Base-by-base conservation (phyloP, 108 stramenopile species). In the Chaetoceros tenuissimus region DNA sequence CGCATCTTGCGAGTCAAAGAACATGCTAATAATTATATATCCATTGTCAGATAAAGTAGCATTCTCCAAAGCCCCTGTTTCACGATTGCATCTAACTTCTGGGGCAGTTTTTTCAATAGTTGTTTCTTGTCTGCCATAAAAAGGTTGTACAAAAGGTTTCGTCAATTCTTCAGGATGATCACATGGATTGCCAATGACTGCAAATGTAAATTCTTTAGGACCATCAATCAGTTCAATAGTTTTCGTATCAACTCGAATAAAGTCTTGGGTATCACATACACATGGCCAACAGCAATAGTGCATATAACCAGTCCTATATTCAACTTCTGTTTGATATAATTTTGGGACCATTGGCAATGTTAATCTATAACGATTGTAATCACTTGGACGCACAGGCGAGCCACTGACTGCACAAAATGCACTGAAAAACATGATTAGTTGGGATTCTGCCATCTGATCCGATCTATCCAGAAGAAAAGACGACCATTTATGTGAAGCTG, bases 271-370 rank as follows among this genome's bases (percentile, higher is more conserved):
- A 51, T 66, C 66, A 31, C 66, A 66, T 27, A 66, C 66, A 31
- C 66, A 66, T 3, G 66, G 66, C 66, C 66, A 66, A 51, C 66
- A 66, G 46, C 66, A 66, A 30, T 66, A 66, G 25, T 66, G 58
- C 66, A 66, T 66, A 0, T 26, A 57, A 21, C 66, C 59, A n/a
- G n/a, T n/a, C n/a, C n/a, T n/a, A n/a, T n/a, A n/a, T n/a, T n/a
- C n/a, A n/a, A n/a, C 2, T 19, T 46, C 10, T 0, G 21, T 16
- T 3, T n/a, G n/a, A n/a, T n/a, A 30, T n/a, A 1, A 28, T 3
- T 49, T 49, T 5, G 3, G 19, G 3, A 50, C 34, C 21, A 19
- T 25, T 28, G 47, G 45, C 16, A 60, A 29, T 5, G 16, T 46
- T 19, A 60, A 22, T 10, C 34, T 46, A n/a, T 60, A 60, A 20